phyloP scores from a whole-genome alignment of 352 stramenopile species.

The Pythium monospermum region DNA sequence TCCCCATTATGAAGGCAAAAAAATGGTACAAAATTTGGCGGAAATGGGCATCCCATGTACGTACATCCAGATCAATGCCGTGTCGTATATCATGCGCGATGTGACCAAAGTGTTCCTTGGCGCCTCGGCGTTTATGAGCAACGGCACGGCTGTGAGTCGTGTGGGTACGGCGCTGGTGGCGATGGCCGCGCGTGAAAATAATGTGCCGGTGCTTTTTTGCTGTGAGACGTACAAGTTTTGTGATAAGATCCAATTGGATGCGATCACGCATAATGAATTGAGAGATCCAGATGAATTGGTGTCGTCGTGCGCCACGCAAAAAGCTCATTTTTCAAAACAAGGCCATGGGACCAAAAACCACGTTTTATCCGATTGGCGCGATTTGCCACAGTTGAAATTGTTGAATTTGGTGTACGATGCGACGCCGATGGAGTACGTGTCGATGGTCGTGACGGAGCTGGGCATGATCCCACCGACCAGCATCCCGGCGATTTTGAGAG shows the following conservation, averaged over 20 bases:
- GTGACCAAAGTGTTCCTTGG: slow-evolving; percentile 96
- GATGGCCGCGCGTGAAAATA: slow-evolving; percentile 86
- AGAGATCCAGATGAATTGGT: slow-evolving; percentile 90
- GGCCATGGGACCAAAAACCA: slow-evolving; percentile 30
- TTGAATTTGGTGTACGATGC: slow-evolving; percentile 94
- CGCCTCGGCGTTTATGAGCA: slow-evolving; percentile 93
- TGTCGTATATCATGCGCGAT: slow-evolving; percentile 95
- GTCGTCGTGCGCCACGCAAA: slow-evolving; percentile 53
- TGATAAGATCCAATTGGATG: slow-evolving; percentile 96
- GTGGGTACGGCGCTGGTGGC: slow-evolving; percentile 92
- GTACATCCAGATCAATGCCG: slow-evolving; percentile 94
- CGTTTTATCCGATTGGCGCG: slow-evolving; percentile 76
- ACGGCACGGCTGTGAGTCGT: slow-evolving; percentile 89
- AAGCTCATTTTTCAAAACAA: slow-evolving; percentile 30
- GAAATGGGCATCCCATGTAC: slow-evolving; percentile 79
- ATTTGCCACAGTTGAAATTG: slow-evolving; percentile 67
- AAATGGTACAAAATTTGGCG: slow-evolving; percentile 68
- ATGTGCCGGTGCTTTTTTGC: slow-evolving; percentile 96
- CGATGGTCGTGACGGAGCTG: slow-evolving; percentile 96
- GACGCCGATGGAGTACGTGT: slow-evolving; percentile 95
- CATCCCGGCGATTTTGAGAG: slow-evolving; percentile 95
- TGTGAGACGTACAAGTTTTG: slow-evolving; percentile 98
- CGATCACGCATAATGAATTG: slow-evolving; percentile 97
- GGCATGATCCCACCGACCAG: slow-evolving; percentile 97
- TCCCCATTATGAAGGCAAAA: slow-evolving; percentile 79